Conservation (phyloP, 108 stramenopile genomes). For the Skeletonema grethae region DNA sequence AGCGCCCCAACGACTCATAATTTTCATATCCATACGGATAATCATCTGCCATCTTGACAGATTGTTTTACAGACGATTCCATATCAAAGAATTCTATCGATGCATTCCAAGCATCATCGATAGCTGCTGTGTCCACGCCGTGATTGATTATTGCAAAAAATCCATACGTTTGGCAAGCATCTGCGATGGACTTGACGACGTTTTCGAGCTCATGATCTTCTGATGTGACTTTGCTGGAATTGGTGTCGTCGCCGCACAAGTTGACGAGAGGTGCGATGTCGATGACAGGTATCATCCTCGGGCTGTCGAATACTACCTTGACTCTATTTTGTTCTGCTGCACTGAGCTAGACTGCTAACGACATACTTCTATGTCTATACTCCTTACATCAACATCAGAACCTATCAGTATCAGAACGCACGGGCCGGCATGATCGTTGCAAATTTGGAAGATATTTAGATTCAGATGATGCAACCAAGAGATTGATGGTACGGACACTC, state of each 20-base stretch:
- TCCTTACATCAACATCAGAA: too few species aligned
- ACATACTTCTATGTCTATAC: too few species aligned
- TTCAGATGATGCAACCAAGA: too few species aligned
- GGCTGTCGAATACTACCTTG: too few species aligned
- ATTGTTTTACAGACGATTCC: conserved; percentile 46
- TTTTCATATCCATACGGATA: conserved; percentile 86
- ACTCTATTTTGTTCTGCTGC: too few species aligned
- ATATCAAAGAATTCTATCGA: conserved; percentile 76
- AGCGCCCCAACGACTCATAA: conserved; percentile 53
- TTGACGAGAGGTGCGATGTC: conserved; percentile 39
- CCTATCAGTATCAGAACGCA: too few species aligned
- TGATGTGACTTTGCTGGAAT: background rate
- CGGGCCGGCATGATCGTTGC: too few species aligned
- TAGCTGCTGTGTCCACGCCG: conserved; percentile 47
- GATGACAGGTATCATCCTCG: conserved; percentile 33
- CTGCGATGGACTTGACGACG: conserved; percentile 51
- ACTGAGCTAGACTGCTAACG: too few species aligned
- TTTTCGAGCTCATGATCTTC: background rate
- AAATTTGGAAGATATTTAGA: too few species aligned
- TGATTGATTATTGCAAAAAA: conserved; percentile 79
- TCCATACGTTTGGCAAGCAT: conserved; percentile 70
- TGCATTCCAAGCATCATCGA: conserved; percentile 53
- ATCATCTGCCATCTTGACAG: conserved; percentile 31
- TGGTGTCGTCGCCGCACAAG: background rate
- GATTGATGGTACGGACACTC: too few species aligned